A percentile compares a stretch with the other conserved stretches of the same genome.
Evolutionary conservation across 257 asterid genomes (phyloP).

Genomic region (Asclepias syriaca): DNA sequence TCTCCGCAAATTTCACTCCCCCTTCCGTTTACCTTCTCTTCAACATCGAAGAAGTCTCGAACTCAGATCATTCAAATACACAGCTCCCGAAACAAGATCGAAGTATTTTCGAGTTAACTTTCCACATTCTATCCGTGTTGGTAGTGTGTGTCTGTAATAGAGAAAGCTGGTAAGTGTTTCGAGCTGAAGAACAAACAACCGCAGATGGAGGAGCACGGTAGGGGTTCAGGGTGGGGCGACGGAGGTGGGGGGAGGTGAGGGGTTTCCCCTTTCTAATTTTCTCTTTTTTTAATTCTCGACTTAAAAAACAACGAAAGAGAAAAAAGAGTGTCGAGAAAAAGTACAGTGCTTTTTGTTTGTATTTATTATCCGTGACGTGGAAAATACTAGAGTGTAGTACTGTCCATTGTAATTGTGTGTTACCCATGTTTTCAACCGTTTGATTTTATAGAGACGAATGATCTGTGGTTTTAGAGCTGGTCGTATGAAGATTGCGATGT

Average conservation of each 20-base stretch:
- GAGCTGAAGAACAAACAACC: constrained; percentile 11
- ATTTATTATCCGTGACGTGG: not conserved
- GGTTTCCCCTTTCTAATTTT: not conserved
- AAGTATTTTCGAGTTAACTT: not conserved
- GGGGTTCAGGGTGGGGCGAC: too few relatives aligned
- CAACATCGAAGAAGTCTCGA: not conserved
- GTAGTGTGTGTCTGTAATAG: not conserved
- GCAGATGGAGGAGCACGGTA: not conserved
- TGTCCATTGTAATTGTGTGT: not conserved
- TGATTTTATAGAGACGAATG: not conserved
- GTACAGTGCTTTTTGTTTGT: constrained; percentile 9
- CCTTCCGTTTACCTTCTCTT: not conserved
- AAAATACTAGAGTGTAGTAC: not conserved
- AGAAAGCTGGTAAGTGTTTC: constrained; percentile 9
- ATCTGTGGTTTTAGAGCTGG: not conserved
- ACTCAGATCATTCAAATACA: constrained; percentile 16
- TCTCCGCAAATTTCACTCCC: not conserved
- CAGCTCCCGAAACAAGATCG: constrained; percentile 15
- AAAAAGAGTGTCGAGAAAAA: constrained; percentile 8
- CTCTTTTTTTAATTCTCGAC: not conserved
- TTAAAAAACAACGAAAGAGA: constrained; percentile 12
- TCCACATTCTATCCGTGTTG: constrained; percentile 12
- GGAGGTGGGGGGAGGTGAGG: too few relatives aligned
- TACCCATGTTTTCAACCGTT: not conserved
- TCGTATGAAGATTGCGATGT: not conserved